A percentile compares a stretch with the other conserved stretches of the same genome.
Conservation (phyloP, 805 yeast species). For the Ascoidea tarda region DNA sequence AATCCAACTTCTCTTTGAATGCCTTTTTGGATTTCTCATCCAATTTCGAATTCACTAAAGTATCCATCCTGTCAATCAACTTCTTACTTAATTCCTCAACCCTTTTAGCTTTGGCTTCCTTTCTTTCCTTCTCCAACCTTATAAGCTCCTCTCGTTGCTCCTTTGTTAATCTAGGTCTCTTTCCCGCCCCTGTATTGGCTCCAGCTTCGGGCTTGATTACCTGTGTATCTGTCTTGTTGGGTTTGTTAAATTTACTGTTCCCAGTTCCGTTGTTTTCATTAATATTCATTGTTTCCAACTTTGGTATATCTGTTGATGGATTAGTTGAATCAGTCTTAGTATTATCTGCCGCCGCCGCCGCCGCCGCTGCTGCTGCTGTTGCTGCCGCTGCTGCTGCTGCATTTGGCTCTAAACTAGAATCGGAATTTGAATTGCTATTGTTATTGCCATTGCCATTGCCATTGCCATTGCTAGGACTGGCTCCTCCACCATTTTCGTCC, state of each 20-base stretch:
- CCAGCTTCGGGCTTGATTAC: conserved; percentile 22
- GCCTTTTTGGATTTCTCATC: conserved; percentile 30
- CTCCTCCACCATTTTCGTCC: conserved; percentile 11
- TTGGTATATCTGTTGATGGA: not conserved
- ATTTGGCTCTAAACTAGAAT: not conserved
- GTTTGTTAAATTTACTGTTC: not conserved
- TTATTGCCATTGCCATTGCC: not conserved
- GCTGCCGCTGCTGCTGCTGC: conserved; percentile 6
- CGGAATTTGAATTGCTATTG: not conserved
- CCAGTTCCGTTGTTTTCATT: conserved; percentile 4
- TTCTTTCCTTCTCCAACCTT: conserved; percentile 39
- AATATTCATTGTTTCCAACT: not conserved
- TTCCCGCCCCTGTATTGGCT: conserved; percentile 15
- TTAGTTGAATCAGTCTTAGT: not conserved
- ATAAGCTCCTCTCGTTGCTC: conserved; percentile 35
- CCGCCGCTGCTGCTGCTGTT: not conserved
- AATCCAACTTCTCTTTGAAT: conserved; percentile 34
- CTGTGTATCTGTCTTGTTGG: conserved; percentile 5
- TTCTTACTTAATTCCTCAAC: conserved; percentile 35
- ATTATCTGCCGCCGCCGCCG: not conserved
- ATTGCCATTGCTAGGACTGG: not conserved
- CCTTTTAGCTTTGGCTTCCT: conserved; percentile 32
- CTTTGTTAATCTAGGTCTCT: conserved; percentile 17
- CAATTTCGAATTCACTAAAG: conserved; percentile 28
- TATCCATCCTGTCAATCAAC: conserved; percentile 31